phyloP scores from a whole-genome alignment of 176 grass and related monocot genomes.

The Chrysopogon serrulatus region DNA sequence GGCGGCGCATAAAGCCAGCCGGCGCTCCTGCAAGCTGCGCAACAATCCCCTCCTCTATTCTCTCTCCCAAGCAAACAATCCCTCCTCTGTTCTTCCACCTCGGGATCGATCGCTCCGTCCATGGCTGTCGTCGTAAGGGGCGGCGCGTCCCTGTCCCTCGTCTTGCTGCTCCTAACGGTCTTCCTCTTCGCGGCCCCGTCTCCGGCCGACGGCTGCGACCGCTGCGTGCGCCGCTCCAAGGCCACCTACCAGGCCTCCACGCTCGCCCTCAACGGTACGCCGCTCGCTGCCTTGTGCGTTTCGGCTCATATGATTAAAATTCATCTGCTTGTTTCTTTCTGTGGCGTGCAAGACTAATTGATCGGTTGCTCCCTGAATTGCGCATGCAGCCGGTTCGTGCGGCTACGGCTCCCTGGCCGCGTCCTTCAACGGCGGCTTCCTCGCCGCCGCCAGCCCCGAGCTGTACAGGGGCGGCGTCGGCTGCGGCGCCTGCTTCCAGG shows the following conservation, averaged over 20 bases:
- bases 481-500: slow-evolving; percentile 78
- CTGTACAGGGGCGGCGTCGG: slow-evolving; percentile 61
- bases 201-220: slow-evolving; percentile 23
- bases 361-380: neutral
- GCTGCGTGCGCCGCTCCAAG: slow-evolving; percentile 52
- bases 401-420: slow-evolving; percentile 60
- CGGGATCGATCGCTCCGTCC: neutral
- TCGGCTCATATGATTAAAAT: neutral
- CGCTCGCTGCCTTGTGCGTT: no score
- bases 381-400: slow-evolving; percentile 58
- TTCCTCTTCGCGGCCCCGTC: neutral
- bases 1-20: slow-evolving; percentile 10
- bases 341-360: neutral
- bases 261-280: slow-evolving; percentile 39
- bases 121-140: neutral
- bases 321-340: neutral
- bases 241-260: slow-evolving; percentile 41
- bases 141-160: neutral
- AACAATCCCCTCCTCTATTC: neutral
- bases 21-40: neutral
- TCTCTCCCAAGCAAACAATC: neutral
- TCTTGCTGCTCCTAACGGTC: neutral
- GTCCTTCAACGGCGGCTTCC: slow-evolving; percentile 40
- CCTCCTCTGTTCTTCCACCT: neutral
- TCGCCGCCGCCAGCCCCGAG: slow-evolving; percentile 46